Evolutionary conservation across 108 stramenopile genomes (phyloP).

Genomic region (Skeletonema menzelii): DNA sequence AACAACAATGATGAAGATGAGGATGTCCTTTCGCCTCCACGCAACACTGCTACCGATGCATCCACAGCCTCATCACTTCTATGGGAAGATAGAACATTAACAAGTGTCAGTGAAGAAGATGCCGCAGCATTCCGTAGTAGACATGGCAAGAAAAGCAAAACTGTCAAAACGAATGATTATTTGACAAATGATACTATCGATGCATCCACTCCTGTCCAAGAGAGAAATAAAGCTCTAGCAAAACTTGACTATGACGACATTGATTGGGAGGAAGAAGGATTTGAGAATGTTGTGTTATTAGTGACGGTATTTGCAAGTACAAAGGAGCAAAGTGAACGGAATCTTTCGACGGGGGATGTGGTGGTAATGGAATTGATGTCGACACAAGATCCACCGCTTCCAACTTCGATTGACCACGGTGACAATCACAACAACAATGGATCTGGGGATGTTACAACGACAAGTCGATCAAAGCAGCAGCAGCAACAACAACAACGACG

Average conservation of each 20-base stretch:
- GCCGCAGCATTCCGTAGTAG: constrained; percentile 24
- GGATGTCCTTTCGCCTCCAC: constrained; percentile 3
- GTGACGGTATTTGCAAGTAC: constrained; percentile 34
- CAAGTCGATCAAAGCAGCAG: background rate
- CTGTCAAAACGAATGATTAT: background rate
- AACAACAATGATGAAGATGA: background rate
- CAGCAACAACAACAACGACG: background rate
- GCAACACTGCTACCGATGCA: constrained; percentile 13
- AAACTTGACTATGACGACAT: background rate
- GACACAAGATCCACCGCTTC: constrained; percentile 30
- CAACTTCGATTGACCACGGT: background rate
- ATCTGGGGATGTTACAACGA: background rate
- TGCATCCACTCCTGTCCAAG: background rate
- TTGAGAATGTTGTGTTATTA: constrained; percentile 42
- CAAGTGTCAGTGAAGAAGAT: constrained; percentile 43
- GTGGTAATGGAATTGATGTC: constrained; percentile 43
- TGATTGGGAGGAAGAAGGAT: constrained; percentile 33
- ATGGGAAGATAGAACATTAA: constrained; percentile 47
- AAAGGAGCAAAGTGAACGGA: background rate
- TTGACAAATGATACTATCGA: too few relatives aligned
- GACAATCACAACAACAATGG: background rate
- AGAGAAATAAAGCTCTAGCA: background rate
- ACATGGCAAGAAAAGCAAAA: constrained; percentile 6
- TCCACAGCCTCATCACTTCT: constrained; percentile 45
- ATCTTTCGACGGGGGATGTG: constrained; percentile 24